Evolutionary conservation across 2,329 filamentous ascomycete genomes (phyloP).

Genomic region (Aspergillus uvarum): DNA sequence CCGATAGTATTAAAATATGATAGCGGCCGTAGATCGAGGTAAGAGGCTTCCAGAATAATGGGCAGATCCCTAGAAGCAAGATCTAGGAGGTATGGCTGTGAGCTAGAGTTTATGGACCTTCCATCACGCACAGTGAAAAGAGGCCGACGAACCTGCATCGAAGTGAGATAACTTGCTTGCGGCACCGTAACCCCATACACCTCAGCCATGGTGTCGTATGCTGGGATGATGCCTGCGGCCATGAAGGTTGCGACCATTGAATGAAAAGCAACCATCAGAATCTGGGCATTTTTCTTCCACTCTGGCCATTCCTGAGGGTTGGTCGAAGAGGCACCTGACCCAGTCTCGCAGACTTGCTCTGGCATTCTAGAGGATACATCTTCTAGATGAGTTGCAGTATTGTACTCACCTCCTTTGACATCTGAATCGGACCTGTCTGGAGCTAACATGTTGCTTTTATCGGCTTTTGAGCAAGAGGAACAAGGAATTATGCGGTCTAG

Average conservation of each 20-base stretch:
- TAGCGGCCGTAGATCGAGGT: constrained; percentile 54
- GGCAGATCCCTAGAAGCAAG: constrained; percentile 51
- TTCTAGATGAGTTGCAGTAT: constrained; percentile 18
- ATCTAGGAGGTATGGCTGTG: constrained; percentile 37
- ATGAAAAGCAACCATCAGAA: constrained; percentile 56
- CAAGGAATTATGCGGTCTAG: no score
- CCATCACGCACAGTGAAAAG: not conserved
- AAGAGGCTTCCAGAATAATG: constrained; percentile 57
- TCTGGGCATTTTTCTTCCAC: constrained; percentile 47
- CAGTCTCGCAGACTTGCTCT: not conserved
- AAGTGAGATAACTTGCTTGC: constrained; percentile 53
- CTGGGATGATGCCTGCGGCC: constrained; percentile 53
- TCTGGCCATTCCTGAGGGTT: constrained; percentile 26
- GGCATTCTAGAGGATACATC: constrained; percentile 4
- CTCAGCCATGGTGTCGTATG: constrained; percentile 52
- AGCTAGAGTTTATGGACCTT: not conserved
- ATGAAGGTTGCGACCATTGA: constrained; percentile 56
- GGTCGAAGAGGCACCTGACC: constrained; percentile 3
- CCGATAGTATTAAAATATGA: constrained; percentile 53
- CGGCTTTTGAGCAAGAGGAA: not conserved
- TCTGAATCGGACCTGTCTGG: not conserved
- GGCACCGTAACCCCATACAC: constrained; percentile 51
- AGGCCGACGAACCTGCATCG: constrained; percentile 38
- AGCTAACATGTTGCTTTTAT: not conserved
- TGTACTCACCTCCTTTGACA: not conserved